These are phyloP conservation scores for Pleurotus tuoliensis DNA, from an alignment of 768 basidiomycete species.

Conservation along the genomic window DNA sequence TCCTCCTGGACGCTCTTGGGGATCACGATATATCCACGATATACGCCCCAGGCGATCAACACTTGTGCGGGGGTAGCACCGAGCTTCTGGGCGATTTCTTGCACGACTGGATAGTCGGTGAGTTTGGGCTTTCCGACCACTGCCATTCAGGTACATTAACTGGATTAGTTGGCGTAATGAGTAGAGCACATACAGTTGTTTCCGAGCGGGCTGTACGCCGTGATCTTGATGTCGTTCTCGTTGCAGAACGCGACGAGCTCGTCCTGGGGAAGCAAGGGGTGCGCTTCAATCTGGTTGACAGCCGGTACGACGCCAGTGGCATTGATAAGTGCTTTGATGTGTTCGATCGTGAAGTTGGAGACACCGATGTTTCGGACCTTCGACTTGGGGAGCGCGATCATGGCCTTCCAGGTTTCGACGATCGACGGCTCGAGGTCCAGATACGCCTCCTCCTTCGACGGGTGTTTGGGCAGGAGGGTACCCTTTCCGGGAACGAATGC, in stretches of 20 bases:
- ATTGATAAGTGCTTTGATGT: constrained; percentile 62
- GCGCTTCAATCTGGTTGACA: constrained; percentile 77
- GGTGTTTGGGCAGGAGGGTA: constrained; percentile 45
- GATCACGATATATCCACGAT: constrained; percentile 78
- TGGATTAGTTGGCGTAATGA: neutral
- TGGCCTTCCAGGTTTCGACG: constrained; percentile 82
- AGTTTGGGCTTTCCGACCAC: constrained; percentile 61
- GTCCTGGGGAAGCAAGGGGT: constrained; percentile 75
- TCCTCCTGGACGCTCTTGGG: constrained; percentile 77
- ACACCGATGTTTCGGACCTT: constrained; percentile 73
- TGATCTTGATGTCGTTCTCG: constrained; percentile 65
- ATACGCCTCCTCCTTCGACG: constrained; percentile 40
- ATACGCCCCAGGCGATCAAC: constrained; percentile 74
- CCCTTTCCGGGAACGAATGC: constrained; percentile 57
- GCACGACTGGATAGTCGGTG: constrained; percentile 61
- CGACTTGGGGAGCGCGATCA: constrained; percentile 65
- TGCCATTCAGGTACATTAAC: constrained; percentile 17
- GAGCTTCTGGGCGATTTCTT: constrained; percentile 58
- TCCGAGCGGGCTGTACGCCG: constrained; percentile 69
- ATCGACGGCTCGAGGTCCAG: constrained; percentile 58
- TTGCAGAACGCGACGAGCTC: constrained; percentile 70
- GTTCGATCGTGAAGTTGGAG: constrained; percentile 71
- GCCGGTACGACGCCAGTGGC: constrained; percentile 68
- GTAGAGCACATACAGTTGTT: constrained; percentile 57
- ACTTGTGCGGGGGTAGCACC: constrained; percentile 75